Percentiles rank a stretch among this genome's conserved stretches.
phyloP scores from a whole-genome alignment of 345 rosid species.

The Eucalyptus albens region DNA sequence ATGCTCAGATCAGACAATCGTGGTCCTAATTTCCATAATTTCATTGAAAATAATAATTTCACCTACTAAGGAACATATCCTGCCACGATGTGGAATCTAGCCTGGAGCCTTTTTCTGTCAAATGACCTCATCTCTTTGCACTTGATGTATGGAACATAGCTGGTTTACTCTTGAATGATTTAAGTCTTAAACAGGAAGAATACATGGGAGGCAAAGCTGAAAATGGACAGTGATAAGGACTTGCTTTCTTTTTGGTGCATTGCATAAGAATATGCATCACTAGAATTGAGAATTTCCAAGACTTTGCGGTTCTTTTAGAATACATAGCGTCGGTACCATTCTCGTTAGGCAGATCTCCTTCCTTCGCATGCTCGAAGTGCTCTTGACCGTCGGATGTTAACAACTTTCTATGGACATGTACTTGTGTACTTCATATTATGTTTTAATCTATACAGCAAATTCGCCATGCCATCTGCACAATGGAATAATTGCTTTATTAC shows the following conservation, averaged over 20 bases:
- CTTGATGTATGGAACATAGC: not conserved
- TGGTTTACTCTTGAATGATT: not conserved
- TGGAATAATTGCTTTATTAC: too few species aligned
- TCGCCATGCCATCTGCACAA: too few species aligned
- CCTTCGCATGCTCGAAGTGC: too few species aligned
- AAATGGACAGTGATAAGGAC: not conserved
- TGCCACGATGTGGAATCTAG: not conserved
- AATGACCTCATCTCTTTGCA: not conserved
- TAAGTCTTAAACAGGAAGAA: not conserved
- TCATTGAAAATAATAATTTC: not conserved
- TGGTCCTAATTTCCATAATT: not conserved
- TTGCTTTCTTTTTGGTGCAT: not conserved
- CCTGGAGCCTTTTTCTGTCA: not conserved
- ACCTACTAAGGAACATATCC: not conserved
- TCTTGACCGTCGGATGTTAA: too few species aligned
- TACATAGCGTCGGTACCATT: not conserved
- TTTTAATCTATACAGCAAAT: too few species aligned
- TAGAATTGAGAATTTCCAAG: not conserved
- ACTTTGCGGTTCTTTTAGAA: not conserved
- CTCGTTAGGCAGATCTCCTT: fast-evolving
- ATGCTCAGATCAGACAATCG: not conserved
- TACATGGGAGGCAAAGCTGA: not conserved
- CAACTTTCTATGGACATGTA: too few species aligned
- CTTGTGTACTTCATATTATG: too few species aligned
- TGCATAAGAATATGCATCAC: not conserved